Evolutionary conservation across 1,139 yeast species (phyloP), one percentile per base, ranked within the genome.

Genomic region (Hansenula anomala): DNA sequence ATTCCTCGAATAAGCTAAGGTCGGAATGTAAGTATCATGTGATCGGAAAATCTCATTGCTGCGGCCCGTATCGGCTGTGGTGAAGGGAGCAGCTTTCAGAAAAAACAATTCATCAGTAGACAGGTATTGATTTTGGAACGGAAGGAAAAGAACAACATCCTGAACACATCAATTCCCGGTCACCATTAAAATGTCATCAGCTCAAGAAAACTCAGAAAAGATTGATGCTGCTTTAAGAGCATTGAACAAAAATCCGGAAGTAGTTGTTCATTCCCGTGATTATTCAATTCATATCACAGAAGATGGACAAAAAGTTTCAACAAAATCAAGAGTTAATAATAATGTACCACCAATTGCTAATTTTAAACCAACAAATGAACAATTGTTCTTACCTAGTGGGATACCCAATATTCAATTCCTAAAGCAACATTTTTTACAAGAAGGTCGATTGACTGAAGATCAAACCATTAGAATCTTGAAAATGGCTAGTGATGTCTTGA

Each of bases 191-290:
- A 49, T 49, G 54, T 42, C 54, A 15, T 26, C 33, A 4, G 55
- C 65, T 2, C 63, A 61, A 40, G 68, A 70, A 42, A 76, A 78
- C 52, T 67, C 81, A 5, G 66, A 67, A 38, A 83, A 81, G 59
- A 75, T 81, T 45, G 81, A 80, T 54, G 87, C 87, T 53, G 95
- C 96, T 13, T 66, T 88, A 43, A 70, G 78, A 43, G 94, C 90
- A 28, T 73, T 88, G 52, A 75, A 78, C 50, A 69, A 72, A 44
- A 78, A 79, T 54, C 59, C 64, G 29, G 48, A 45, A 3, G 49
- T 4, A 23, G 11, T 51, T 3, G 46, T 15, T 43, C 1, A 24
- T 17, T 30, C 19, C 3, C 39, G 28, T 15, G 89, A 81, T 54
- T 69, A 72, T 41, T 69, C 82, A 1, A 55, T 73, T 6, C 80